A percentile compares a stretch with the other conserved stretches of the same genome.
These are phyloP conservation scores for Pyrenophora graminea DNA, from an alignment of 2,329 filamentous ascomycete species.

Conservation along the genomic window DNA sequence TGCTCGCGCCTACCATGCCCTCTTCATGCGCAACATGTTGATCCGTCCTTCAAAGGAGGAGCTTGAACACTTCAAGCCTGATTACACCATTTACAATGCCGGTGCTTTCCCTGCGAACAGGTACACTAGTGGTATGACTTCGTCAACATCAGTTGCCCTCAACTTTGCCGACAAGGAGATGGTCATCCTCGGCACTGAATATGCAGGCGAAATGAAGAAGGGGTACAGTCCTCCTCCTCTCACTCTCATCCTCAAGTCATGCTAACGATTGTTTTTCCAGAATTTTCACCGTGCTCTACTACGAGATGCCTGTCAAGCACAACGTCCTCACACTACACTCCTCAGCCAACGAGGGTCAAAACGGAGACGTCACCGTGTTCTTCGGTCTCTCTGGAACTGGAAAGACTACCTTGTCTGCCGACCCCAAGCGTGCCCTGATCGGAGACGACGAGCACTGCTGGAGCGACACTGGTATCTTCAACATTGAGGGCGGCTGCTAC, in stretches of 20 bases:
- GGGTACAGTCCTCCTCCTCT: no score
- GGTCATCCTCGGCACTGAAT: conserved; percentile 99
- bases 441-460: conserved; percentile 99
- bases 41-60: conserved; percentile 91
- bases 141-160: conserved; percentile 94
- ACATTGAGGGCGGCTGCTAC: conserved; percentile 99
- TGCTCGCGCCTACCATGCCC: conserved; percentile 97
- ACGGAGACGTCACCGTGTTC: conserved; percentile 97
- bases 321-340: conserved; percentile 98
- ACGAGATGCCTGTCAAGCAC: conserved; percentile 99
- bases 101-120: conserved; percentile 98
- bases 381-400: conserved; percentile 98
- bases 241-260: no score
- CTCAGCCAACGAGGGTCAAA: conserved; percentile 93
- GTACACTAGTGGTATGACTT: conserved; percentile 98
- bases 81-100: conserved; percentile 99
- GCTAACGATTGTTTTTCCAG: no score
- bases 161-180: conserved; percentile 99
- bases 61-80: conserved; percentile 95
- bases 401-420: conserved; percentile 97
- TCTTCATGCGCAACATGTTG: conserved; percentile 99
- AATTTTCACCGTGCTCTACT: conserved; percentile 98
- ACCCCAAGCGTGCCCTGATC: conserved; percentile 93
- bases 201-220: conserved; percentile 65
- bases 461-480: conserved; percentile 96